Evolutionary conservation across 169 alveolate genomes (phyloP), one percentile per base, ranked within the genome.

Genomic region (Eimeria sp.): DNA sequence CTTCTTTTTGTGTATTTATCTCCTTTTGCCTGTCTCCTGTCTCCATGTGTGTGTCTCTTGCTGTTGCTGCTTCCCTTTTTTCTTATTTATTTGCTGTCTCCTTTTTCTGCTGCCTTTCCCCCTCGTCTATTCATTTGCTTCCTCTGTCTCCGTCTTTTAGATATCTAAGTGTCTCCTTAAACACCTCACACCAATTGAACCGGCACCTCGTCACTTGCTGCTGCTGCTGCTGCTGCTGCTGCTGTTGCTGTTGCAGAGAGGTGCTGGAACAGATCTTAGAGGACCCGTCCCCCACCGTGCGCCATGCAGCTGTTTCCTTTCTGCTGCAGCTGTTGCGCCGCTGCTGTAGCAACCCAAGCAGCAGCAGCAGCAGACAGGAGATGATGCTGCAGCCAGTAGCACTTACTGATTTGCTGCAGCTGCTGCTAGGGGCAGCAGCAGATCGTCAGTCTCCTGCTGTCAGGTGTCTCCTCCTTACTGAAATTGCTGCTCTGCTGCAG

Each of bases 281-380:
- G 70, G 92, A 84, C 78, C 92, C 92, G 30, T 84, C 78, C 27
- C 92, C 92, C n/a, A 51, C 92, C 34, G 92, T 84, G 47, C 92
- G 92, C 27, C 78, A 27, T 34, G 92, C 92, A 7, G 43, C 54
- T 9, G 92, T 63, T 4, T 58, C 92, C 61, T 84, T 84, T 34
- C 75, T 84, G 30, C 70, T 63, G 30, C 70, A 58, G 49, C 92
- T 84, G 51, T 76, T 84, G 67, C 92, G 92, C 30, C 75, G 92
- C 51, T 84, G 92, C 76, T 84, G 75, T 78, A 80, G 70, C 72
- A 43, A 45, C 47, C 63, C 70, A 7, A 22, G 70, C 72, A 22
- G 70, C 47, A 51, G 61, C 67, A 49, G 70, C 89, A 43, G 51
- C 58, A 57, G 78, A 51, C 76, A 63, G 9, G 78, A 51, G 18